Evolutionary conservation across 192 early-diverging fungal species (phyloP), one percentile per base, ranked within the genome.

Genomic region (Mortierella alpina): DNA sequence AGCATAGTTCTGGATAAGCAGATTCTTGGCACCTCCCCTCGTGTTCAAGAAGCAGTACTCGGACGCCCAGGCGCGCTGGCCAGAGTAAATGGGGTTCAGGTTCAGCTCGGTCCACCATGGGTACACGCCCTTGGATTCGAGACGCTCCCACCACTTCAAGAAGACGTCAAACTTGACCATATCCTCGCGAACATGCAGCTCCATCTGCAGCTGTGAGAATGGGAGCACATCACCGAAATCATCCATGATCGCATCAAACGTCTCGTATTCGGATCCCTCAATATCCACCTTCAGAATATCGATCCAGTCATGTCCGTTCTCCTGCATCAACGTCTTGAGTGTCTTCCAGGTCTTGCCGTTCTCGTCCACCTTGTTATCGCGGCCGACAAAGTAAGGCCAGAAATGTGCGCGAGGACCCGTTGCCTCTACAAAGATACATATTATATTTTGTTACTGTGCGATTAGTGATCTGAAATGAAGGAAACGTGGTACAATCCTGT

Each of bases 1-100:
- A 11, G 42, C 65, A 31, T 70, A 78, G 68, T 78, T 78, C 40
- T 78, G 75, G 51, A 78, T 78, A 23, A 78, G 68, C 13, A 78
- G 12, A 50, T 78, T 78, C 68, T 78, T 78, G 23, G 49, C 18
- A 22, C 75, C 75, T 15, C 75, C 75, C 5, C 63, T 18, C 15
- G 63, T 70, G 63, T 78, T 78, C 51, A 78, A 53, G 63, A 70
- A 78, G 31, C 75, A 78, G 63, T 78, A 78, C 68, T 78, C 75
- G n/a, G 61, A 64, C 0, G 75, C 75, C 67, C 67, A 78, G 17
- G 61, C 60, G 10, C 31, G 11, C 13, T 66, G 20, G 2, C 68
- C 68, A 41, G 5, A 52, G 48, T 44, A 70, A 2, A 50, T 63
- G 31, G 75, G 75, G 75, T 70, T 70, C 61, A 78, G 46, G 63